Conservation (phyloP, 257 asterid species). For the Handroanthus guayacan region DNA sequence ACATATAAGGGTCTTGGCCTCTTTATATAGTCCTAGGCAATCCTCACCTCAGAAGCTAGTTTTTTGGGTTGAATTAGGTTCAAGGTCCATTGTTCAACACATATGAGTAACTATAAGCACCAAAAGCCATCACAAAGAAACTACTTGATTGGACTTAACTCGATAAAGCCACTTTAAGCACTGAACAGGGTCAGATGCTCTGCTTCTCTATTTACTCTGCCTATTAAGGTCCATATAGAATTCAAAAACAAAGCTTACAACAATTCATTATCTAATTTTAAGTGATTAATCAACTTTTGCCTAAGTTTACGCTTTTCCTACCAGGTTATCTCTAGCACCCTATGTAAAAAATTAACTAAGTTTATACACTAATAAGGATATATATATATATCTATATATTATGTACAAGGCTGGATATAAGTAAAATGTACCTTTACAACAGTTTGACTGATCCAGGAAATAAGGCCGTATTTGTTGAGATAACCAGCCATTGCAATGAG, state of each 20-base stretch:
- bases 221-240: background rate
- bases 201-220: background rate
- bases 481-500: constrained; percentile 99
- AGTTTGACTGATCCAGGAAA: constrained; percentile 96
- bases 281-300: background rate
- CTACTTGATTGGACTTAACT: background rate
- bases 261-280: too few species aligned
- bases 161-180: background rate
- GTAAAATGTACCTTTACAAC: constrained; percentile 81
- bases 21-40: too few species aligned
- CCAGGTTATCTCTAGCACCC: background rate
- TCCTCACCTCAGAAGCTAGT: too few species aligned
- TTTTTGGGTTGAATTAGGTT: too few species aligned
- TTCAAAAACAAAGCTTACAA: background rate
- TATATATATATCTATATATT: background rate
- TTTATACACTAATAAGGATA: background rate
- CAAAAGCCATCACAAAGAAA: background rate
- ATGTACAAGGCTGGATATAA: too few species aligned
- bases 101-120: background rate
- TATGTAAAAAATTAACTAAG: background rate
- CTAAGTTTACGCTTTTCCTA: background rate
- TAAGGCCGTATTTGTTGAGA: constrained; percentile 94
- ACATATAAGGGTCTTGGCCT: too few species aligned
- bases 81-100: background rate
- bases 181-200: background rate